Conservation (phyloP, 805 yeast genomes). For the Metschnikowia lachancei region DNA sequence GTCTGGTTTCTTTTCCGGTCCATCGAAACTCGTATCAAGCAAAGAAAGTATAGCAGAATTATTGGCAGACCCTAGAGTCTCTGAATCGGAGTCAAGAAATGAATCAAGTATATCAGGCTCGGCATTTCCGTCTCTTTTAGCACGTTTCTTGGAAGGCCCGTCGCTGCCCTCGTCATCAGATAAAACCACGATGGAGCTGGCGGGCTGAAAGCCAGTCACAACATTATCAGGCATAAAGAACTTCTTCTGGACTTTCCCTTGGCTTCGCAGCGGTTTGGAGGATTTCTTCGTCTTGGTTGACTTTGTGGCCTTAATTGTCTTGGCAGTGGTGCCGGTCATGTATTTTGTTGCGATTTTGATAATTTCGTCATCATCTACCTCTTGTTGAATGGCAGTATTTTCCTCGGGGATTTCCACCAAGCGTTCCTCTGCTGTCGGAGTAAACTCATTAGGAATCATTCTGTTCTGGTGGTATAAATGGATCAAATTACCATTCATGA, state of each 20-base stretch:
- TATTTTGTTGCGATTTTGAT: conserved; percentile 65
- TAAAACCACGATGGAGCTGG: conserved; percentile 43
- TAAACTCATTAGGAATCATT: conserved; percentile 57
- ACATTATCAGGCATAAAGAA: conserved; percentile 77
- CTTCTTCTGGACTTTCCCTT: conserved; percentile 33
- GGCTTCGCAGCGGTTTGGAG: conserved; percentile 13
- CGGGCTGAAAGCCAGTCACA: conserved; percentile 59
- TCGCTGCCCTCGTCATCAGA: conserved; percentile 1
- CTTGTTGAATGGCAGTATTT: conserved; percentile 53
- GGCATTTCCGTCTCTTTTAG: neutral
- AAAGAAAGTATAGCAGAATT: neutral
- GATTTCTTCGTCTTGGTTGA: conserved; percentile 17
- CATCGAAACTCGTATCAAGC: neutral
- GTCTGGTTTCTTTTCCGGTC: too few species aligned
- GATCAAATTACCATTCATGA: conserved; percentile 47
- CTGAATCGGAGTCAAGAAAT: conserved; percentile 17
- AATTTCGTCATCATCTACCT: conserved; percentile 63
- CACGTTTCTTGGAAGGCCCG: neutral
- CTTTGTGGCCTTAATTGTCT: conserved; percentile 12
- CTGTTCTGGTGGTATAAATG: conserved; percentile 53
- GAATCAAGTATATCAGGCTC: conserved; percentile 14
- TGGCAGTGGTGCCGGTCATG: conserved; percentile 41
- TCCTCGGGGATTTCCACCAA: conserved; percentile 69
- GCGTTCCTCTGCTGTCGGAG: conserved; percentile 57
- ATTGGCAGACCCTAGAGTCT: too few species aligned